phyloP scores from a whole-genome alignment of 371 early-diverging fungal genomes.

The Funneliformis caledonium region DNA sequence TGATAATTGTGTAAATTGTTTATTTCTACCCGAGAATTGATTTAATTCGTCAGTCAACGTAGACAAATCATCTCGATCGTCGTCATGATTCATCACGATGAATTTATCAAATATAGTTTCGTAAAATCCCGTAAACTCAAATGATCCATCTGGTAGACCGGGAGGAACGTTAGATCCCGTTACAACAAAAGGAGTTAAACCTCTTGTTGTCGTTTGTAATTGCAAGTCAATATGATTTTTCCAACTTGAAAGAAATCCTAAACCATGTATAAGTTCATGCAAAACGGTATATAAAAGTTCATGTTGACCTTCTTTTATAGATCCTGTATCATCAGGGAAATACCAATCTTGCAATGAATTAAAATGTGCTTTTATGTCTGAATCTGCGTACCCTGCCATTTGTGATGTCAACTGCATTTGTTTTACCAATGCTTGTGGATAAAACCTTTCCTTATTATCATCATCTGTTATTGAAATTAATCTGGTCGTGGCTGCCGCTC shows the following conservation, averaged over 20 bases:
- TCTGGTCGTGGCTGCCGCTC: conserved; percentile 54
- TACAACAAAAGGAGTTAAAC: conserved; percentile 39
- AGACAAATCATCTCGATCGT: too few species aligned
- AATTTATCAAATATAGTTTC: neutral
- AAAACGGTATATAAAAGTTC: conserved; percentile 49
- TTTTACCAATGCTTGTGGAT: conserved; percentile 69
- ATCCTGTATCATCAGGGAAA: conserved; percentile 44
- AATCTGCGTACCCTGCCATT: neutral
- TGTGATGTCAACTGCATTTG: conserved; percentile 48
- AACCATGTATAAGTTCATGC: conserved; percentile 68
- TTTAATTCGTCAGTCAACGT: too few species aligned
- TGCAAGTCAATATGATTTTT: conserved; percentile 1
- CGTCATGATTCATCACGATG: too few species aligned
- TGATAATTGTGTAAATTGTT: too few species aligned
- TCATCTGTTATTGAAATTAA: conserved; percentile 53
- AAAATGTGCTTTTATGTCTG: conserved; percentile 39
- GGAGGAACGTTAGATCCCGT: neutral
- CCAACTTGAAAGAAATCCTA: conserved; percentile 62
- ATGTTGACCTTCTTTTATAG: neutral
- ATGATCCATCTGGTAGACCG: neutral
- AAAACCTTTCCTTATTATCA: conserved; percentile 55
- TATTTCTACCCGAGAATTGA: too few species aligned
- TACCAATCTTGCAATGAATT: conserved; percentile 48
- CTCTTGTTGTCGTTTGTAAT: neutral
- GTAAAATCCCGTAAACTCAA: neutral